These are phyloP conservation scores for Phaeophleospora eucalypticola DNA, from an alignment of 2,329 filamentous ascomycete genomes.

Conservation along the genomic window DNA sequence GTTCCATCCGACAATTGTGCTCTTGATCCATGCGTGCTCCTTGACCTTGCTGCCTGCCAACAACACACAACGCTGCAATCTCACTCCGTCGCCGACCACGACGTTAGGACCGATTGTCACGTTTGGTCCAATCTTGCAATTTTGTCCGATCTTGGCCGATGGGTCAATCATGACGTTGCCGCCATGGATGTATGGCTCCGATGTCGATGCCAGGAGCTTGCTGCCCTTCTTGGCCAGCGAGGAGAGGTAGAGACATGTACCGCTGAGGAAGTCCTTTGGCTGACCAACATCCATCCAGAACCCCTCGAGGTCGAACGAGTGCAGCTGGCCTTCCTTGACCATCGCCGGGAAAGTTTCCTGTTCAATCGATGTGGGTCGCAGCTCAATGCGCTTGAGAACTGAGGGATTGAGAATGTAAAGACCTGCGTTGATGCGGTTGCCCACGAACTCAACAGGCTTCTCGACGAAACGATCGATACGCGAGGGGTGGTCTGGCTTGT, in stretches of 20 bases:
- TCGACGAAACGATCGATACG: conserved; percentile 98
- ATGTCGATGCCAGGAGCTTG: conserved; percentile 69
- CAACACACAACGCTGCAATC: conserved; percentile 87
- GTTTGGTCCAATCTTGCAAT: conserved; percentile 96
- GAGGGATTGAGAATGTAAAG: conserved; percentile 97
- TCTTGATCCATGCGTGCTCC: conserved; percentile 99
- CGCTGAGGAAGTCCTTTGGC: conserved; percentile 95
- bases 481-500: conserved; percentile 86
- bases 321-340: conserved; percentile 80
- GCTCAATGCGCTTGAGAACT: conserved; percentile 84
- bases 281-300: conserved; percentile 99
- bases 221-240: conserved; percentile 86
- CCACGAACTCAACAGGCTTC: conserved; percentile 97
- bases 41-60: conserved; percentile 89
- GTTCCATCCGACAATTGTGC: conserved; percentile 98
- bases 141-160: conserved; percentile 92
- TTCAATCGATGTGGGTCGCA: conserved; percentile 95
- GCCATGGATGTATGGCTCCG: conserved; percentile 77
- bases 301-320: conserved; percentile 93
- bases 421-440: conserved; percentile 97
- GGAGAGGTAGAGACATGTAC: conserved; percentile 92
- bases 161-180: conserved; percentile 96
- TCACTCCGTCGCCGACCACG: conserved; percentile 86
- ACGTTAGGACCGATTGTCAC: conserved; percentile 93
- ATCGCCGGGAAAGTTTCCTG: conserved; percentile 98